Percentiles rank a stretch among this genome's conserved stretches.
These are phyloP conservation scores for Xylaria sp. DNA, from an alignment of 2,329 filamentous ascomycete species.

Conservation along the genomic window DNA sequence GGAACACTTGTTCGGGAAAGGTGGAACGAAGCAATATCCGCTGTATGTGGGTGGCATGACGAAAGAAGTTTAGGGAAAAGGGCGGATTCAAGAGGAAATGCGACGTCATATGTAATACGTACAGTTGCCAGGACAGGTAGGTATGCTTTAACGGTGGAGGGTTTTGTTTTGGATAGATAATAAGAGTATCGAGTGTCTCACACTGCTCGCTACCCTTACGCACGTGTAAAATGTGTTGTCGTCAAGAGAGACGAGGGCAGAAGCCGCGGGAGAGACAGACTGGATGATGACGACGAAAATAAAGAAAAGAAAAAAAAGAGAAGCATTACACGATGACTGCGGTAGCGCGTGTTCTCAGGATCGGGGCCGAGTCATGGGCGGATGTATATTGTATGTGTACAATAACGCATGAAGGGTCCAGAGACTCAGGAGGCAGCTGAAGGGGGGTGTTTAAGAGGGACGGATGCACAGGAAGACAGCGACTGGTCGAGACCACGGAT, in stretches of 20 bases:
- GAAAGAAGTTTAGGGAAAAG: conserved; percentile 34
- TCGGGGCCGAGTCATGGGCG: conserved; percentile 10
- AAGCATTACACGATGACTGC: not conserved
- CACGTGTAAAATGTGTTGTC: not conserved
- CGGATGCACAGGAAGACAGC: not conserved
- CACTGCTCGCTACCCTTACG: not conserved
- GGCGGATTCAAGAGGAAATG: conserved; percentile 32
- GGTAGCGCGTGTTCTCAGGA: conserved; percentile 10
- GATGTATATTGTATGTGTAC: not conserved
- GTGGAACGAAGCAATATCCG: conserved; percentile 9
- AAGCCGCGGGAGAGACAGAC: not conserved
- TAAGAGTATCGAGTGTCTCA: conserved; percentile 5
- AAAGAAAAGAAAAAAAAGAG: not conserved
- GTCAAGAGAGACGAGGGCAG: not conserved
- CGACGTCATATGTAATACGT: conserved; percentile 49
- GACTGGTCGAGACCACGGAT: conserved; percentile 17
- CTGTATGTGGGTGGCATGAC: conserved; percentile 12
- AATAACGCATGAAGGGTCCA: conserved; percentile 1
- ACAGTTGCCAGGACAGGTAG: conserved; percentile 26
- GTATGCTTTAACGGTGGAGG: conserved; percentile 11
- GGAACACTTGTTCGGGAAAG: conserved; percentile 23
- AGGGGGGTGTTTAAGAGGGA: conserved; percentile 3
- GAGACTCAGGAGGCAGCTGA: not conserved
- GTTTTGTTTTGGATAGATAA: not conserved
- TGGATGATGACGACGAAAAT: not conserved